phyloP scores from a whole-genome alignment of 202 grass and related monocot species.

The Alloteropsis angusta region DNA sequence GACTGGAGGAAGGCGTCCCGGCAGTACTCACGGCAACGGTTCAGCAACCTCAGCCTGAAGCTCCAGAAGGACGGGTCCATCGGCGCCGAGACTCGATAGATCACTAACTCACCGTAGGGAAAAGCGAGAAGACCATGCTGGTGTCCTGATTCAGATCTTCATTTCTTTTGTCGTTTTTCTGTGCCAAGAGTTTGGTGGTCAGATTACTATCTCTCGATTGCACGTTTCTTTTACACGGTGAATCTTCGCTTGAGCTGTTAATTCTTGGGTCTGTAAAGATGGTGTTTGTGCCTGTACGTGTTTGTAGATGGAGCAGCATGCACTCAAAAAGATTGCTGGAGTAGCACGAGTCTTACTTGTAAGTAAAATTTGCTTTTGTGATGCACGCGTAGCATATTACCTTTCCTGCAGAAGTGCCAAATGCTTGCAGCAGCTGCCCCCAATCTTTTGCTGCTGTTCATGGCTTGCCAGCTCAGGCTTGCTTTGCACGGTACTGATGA shows the following conservation, averaged over 20 bases:
- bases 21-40: slow-evolving; percentile 80
- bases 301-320: background rate
- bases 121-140: no score
- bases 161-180: background rate
- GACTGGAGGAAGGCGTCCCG: slow-evolving; percentile 95
- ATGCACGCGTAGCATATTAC: no score
- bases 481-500: no score
- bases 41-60: slow-evolving; percentile 69
- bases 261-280: slow-evolving; percentile 26
- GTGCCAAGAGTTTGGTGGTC: background rate
- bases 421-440: no score
- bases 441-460: no score
- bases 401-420: no score
- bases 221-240: background rate
- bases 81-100: slow-evolving; percentile 2
- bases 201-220: background rate
- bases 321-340: background rate
- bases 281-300: background rate
- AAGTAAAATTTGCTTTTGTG: background rate
- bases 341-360: background rate
- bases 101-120: no score
- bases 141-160: no score
- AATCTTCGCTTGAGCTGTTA: background rate
- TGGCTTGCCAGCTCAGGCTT: no score
- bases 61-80: slow-evolving; percentile 56